Conservation (phyloP, 108 stramenopile genomes). For the Mediolabrus comicus region DNA sequence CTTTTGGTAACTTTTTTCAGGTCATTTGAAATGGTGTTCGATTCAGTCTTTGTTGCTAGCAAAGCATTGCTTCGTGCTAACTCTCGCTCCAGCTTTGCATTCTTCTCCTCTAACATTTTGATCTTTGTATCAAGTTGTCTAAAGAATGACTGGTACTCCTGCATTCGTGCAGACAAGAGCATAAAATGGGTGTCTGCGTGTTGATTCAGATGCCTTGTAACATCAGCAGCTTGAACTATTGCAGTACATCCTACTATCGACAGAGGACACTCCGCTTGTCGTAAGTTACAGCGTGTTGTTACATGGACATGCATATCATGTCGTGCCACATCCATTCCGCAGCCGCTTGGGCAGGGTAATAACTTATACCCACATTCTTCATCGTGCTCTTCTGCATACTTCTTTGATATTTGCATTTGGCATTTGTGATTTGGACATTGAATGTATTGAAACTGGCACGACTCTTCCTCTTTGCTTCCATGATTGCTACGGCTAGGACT, state of each 20-base stretch:
- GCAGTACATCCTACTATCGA: slow-evolving; percentile 45
- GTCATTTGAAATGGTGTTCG: slow-evolving; percentile 28
- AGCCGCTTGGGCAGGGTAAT: slow-evolving; percentile 40
- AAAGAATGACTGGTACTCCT: slow-evolving; percentile 50
- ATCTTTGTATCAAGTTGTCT: slow-evolving; percentile 36
- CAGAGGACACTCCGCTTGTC: slow-evolving; percentile 57
- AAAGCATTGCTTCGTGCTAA: slow-evolving; percentile 11
- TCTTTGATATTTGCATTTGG: slow-evolving; percentile 34
- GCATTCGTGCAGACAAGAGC: slow-evolving; percentile 46
- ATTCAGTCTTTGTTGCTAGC: slow-evolving; percentile 31
- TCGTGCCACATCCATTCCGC: slow-evolving; percentile 40
- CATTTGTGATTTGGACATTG: slow-evolving; percentile 58
- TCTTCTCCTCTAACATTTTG: slow-evolving; percentile 37
- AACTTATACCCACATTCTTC: slow-evolving; percentile 44
- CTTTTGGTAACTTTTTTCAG: slow-evolving; percentile 44
- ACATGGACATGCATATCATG: slow-evolving; percentile 33
- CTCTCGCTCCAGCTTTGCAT: slow-evolving; percentile 26
- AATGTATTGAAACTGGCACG: slow-evolving; percentile 46
- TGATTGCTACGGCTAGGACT: background rate
- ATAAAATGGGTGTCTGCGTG: slow-evolving; percentile 48
- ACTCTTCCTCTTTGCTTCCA: background rate
- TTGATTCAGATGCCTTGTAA: slow-evolving; percentile 46
- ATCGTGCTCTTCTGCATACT: slow-evolving; percentile 45
- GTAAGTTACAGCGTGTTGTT: slow-evolving; percentile 40
- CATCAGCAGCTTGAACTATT: slow-evolving; percentile 48